Evolutionary conservation across 768 basidiomycete genomes (phyloP).

Genomic region (Neoboletus brunneissimus): DNA sequence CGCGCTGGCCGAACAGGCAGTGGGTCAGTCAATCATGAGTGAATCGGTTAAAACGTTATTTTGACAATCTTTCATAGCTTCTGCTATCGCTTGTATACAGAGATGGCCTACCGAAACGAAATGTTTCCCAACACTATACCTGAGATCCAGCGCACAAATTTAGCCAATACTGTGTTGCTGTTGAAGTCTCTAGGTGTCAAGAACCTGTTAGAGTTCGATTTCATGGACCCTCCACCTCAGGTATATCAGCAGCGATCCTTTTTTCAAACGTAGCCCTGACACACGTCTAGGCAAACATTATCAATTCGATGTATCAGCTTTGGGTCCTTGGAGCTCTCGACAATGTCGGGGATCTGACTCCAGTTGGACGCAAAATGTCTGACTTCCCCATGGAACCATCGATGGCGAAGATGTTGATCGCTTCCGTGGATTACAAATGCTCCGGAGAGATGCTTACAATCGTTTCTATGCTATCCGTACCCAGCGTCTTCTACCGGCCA

Average conservation of each 20-base stretch:
- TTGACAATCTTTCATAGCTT: constrained; percentile 48
- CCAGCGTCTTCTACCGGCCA: constrained; percentile 95
- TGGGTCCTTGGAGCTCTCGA: constrained; percentile 98
- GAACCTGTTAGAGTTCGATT: constrained; percentile 96
- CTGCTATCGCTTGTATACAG: constrained; percentile 96
- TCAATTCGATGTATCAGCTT: constrained; percentile 99
- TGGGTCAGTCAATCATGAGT: constrained; percentile 55
- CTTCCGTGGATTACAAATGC: constrained; percentile 86
- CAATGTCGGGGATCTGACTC: constrained; percentile 95
- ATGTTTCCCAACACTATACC: constrained; percentile 95
- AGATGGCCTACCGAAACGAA: constrained; percentile 95
- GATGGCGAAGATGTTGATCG: constrained; percentile 97
- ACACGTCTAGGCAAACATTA: constrained; percentile 74
- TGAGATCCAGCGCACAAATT: constrained; percentile 96
- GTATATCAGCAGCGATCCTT: constrained; percentile 35
- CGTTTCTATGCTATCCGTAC: constrained; percentile 98
- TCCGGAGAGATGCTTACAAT: constrained; percentile 97
- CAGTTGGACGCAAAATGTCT: constrained; percentile 93
- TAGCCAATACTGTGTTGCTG: constrained; percentile 93
- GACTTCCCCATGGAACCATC: constrained; percentile 99
- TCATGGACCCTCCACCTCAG: constrained; percentile 99
- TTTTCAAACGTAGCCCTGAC: neutral
- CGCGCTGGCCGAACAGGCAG: constrained; percentile 95
- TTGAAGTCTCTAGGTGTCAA: constrained; percentile 97
- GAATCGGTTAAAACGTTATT: neutral